Evolutionary conservation across 2,329 filamentous ascomycete genomes (phyloP), one percentile per base, ranked within the genome.

Genomic region (Colletotrichum agaves): DNA sequence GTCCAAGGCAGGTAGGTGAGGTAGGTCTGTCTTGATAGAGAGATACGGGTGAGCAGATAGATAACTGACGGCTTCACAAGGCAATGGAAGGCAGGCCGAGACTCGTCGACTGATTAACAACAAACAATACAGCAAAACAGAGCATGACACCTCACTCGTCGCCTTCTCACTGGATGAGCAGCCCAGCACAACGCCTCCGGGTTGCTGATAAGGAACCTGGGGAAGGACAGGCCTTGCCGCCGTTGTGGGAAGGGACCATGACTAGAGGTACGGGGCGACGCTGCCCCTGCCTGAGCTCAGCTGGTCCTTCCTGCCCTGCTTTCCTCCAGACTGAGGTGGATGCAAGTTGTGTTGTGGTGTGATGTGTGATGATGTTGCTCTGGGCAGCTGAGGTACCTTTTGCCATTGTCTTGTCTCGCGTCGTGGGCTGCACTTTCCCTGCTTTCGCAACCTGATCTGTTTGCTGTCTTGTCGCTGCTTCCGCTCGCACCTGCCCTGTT

Each of bases 181-280:
- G 41, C 41, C 15, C 41, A 44, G 21, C 21, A 56, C 37, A 27
- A 21, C 53, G 37, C 49, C 49, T 19, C 15, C 17, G 17, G 21
- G 46, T 27, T 39, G 44, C 57, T 60, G 57, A 60, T 60, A 60
- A 60, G 57, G 23, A 60, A 49, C 43, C 44, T 49, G 57, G 57
- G 57, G 57, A 60, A 60, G 27, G 19, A 47, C 17, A 49, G 57
- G 49, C 17, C 13, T 37, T 15, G 35, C 10, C 35, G 13, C 35
- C 35, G 35, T 37, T 37, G 13, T 35, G 49, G 49, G 49, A 53
- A 60, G 31, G 57, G 39, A n/a, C 27, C 41, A 49, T 35, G 44
- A 60, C 17, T 39, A 49, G 44, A 50, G 47, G 50, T 44, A 49
- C 43, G 57, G 33, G 57, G 57, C 12, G 49, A 53, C 15, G 17